Conservation (phyloP, 305 asterid genomes). For the Ajuga reptans region DNA sequence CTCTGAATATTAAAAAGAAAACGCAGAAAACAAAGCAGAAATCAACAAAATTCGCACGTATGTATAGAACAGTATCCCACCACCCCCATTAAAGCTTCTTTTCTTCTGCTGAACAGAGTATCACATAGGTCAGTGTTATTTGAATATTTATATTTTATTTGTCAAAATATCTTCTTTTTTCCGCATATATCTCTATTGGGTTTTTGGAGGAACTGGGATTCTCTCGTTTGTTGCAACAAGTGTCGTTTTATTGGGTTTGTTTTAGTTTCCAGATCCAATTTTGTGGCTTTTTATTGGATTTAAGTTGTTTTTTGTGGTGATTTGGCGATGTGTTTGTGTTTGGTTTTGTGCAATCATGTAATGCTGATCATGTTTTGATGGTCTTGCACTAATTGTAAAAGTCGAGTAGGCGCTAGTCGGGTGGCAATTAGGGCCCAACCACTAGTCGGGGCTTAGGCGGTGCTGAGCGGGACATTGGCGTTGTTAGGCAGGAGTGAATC, state of each 20-base stretch:
- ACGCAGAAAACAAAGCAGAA: constrained; percentile 10
- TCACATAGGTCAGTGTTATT: constrained; percentile 28
- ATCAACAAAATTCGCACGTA: constrained; percentile 22
- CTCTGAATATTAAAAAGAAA: neutral
- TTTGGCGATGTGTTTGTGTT: constrained; percentile 24
- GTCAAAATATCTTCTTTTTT: constrained; percentile 18
- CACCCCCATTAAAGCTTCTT: constrained; percentile 17
- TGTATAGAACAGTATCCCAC: constrained; percentile 19
- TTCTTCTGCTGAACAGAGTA: constrained; percentile 28
- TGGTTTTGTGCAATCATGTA: constrained; percentile 25
- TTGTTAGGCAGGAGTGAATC: no score
- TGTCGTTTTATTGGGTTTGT: constrained; percentile 24
- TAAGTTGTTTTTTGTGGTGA: constrained; percentile 16
- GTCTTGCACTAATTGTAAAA: neutral
- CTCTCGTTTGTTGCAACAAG: constrained; percentile 22
- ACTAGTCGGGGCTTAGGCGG: no score
- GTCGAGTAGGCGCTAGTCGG: no score
- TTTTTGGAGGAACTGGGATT: constrained; percentile 7
- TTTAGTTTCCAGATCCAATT: constrained; percentile 40
- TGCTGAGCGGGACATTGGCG: no score
- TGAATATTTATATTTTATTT: constrained; percentile 17
- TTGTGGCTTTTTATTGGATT: constrained; percentile 10
- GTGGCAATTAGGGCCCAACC: no score
- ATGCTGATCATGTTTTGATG: constrained; percentile 33
- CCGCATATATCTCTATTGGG: neutral